These are phyloP conservation scores for Solanum clarkiae DNA, from an alignment of 257 asterid genomes.

Conservation along the genomic window DNA sequence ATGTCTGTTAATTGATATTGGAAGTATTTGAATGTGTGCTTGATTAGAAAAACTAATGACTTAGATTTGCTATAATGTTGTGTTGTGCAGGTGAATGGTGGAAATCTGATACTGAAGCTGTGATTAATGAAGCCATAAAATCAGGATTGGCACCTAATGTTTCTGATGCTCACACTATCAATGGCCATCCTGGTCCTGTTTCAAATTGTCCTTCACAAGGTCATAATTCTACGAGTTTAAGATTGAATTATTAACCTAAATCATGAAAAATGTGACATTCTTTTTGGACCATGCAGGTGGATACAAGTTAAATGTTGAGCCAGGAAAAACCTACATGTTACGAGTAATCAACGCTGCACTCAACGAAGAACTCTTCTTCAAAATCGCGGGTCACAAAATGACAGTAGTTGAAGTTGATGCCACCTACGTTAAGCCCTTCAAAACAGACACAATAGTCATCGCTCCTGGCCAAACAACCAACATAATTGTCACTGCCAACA, in stretches of 20 bases:
- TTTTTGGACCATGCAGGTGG: constrained; percentile 31
- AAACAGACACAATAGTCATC: constrained; percentile 52
- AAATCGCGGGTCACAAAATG: constrained; percentile 71
- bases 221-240: not conserved
- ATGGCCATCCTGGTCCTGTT: constrained; percentile 63
- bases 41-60: not conserved
- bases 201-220: constrained; percentile 48
- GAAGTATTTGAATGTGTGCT: not conserved
- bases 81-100: constrained; percentile 74
- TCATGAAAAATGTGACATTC: not conserved
- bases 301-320: constrained; percentile 44
- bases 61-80: not conserved
- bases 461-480: constrained; percentile 93
- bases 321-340: constrained; percentile 66
- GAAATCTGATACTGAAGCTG: constrained; percentile 85
- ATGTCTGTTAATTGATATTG: not conserved
- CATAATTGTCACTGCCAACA: constrained; percentile 46
- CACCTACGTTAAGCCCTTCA: constrained; percentile 74
- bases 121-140: constrained; percentile 58
- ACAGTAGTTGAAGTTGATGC: constrained; percentile 96
- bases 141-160: constrained; percentile 84
- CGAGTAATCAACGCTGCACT: constrained; percentile 91
- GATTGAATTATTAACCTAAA: not conserved
- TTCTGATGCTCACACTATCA: constrained; percentile 90
- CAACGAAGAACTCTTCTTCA: constrained; percentile 91